Base-by-base conservation (phyloP, 805 yeast species). In the Grigorovia humatica region DNA sequence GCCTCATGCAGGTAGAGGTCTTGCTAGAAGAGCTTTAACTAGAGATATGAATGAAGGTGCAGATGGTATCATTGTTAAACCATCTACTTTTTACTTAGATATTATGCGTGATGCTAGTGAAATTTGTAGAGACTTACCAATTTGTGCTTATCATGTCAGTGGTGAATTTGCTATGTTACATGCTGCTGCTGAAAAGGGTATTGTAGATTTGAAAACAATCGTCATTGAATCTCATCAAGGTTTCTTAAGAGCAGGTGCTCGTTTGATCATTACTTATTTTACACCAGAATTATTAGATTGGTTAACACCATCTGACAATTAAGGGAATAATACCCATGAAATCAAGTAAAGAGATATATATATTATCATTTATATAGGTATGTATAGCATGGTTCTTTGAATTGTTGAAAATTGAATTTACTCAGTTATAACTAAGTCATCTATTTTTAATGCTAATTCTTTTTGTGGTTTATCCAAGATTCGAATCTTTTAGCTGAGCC, bases 91-190 rank as follows among this genome's bases (percentile, higher is more conserved):
- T 70, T 93, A 91, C 68, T 75, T 93, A 61, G 99, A 93, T 66
- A 77, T 93, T 50, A 85, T 93, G 70, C 76, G 83, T 52, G 96
- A 93, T 63, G 96, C 99, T 0, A 74, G 90, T 42, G 82, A 79
- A 61, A 75, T 90, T 50, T 87, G 96, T 63, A 69, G 72, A 49
- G 93, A 93, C 66, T 80, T 85, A 59, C 99, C 99, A 29, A 73
- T 93, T 50, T 88, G 96, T 62, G 90, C 95, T 29, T 93, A 93
- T 70, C 99, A 93, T 69, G 99, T 93, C 23, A 82, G 91, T 66
- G 99, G 99, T 43, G 99, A 93, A 70, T 93, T 79, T 64, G 97
- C 98, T 35, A 93, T 93, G 99, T 70, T 93, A 57, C 96, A 90
- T 65, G 99, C 99, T 8, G 98, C 96, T 50, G 97, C 97, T 32